Conservation (phyloP, 345 rosid species). For the Cardamine occulta region DNA sequence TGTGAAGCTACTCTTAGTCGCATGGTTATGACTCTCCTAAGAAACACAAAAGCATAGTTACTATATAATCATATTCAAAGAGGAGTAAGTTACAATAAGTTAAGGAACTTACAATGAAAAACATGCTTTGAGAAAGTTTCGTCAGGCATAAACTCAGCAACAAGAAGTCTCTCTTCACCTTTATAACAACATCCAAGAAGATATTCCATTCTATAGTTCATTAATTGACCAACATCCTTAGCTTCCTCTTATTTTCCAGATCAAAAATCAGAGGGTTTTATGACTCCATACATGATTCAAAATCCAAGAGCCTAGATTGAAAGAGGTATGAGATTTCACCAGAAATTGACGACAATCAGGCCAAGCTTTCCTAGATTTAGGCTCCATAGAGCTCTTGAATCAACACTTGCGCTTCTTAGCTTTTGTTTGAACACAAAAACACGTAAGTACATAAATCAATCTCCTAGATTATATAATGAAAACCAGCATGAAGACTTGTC, state of each 20-base stretch:
- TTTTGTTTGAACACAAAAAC: too few relatives aligned
- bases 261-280: too few relatives aligned
- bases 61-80: background rate
- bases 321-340: constrained; percentile 44
- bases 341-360: constrained; percentile 66
- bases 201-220: constrained; percentile 75
- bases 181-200: constrained; percentile 39
- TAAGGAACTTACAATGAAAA: constrained; percentile 71
- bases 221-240: constrained; percentile 81
- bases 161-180: constrained; percentile 90
- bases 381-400: too few relatives aligned
- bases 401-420: too few relatives aligned
- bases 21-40: constrained; percentile 96
- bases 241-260: constrained; percentile 70
- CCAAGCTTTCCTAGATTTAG: too few relatives aligned
- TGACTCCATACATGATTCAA: background rate
- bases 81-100: background rate
- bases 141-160: constrained; percentile 85
- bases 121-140: constrained; percentile 94
- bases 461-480: too few relatives aligned
- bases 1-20: constrained; percentile 85
- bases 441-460: too few relatives aligned
- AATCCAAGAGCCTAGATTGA: constrained; percentile 4
- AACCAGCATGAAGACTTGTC: too few relatives aligned
- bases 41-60: background rate